Percentiles rank a stretch among this genome's conserved stretches.
Evolutionary conservation across 768 basidiomycete species (phyloP).

Genomic region (Termitomyces sp.): DNA sequence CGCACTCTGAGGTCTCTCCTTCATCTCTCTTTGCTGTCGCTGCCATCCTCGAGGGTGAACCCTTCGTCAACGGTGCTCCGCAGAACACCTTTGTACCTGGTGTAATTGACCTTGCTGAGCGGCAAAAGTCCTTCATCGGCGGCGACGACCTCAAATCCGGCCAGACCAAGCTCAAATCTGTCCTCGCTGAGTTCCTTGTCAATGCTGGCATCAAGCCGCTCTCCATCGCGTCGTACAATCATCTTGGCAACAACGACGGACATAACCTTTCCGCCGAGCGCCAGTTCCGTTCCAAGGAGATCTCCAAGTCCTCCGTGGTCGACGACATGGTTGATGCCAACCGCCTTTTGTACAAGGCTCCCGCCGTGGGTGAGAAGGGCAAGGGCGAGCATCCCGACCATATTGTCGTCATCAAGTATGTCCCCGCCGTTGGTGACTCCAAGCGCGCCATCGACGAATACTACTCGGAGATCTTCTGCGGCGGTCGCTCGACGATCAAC

Average conservation of each 20-base stretch:
- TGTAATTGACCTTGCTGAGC: constrained; percentile 88
- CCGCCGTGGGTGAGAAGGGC: constrained; percentile 48
- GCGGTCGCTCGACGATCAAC: constrained; percentile 89
- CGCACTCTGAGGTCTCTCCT: constrained; percentile 93
- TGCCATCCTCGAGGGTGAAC: constrained; percentile 89
- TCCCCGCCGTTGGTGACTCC: constrained; percentile 93
- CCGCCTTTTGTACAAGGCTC: constrained; percentile 82
- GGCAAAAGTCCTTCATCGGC: constrained; percentile 86
- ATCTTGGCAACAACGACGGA: constrained; percentile 97
- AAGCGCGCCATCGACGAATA: constrained; percentile 99
- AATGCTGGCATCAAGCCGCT: constrained; percentile 98
- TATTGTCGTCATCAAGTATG: constrained; percentile 94
- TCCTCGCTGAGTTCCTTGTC: constrained; percentile 96
- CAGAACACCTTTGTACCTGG: constrained; percentile 99
- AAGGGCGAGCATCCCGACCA: constrained; percentile 99
- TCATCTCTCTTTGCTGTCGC: constrained; percentile 95
- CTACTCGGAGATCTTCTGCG: constrained; percentile 96
- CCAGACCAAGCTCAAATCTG: constrained; percentile 96
- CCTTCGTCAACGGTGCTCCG: constrained; percentile 96
- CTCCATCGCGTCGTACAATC: constrained; percentile 97
- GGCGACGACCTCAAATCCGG: constrained; percentile 98
- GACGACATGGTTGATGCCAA: constrained; percentile 98
- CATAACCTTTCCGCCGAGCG: constrained; percentile 83
- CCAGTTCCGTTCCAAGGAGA: constrained; percentile 99
- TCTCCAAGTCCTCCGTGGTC: constrained; percentile 93